Evolutionary conservation across 2,329 filamentous ascomycete species (phyloP).

Genomic region (Colletotrichum sp.): DNA sequence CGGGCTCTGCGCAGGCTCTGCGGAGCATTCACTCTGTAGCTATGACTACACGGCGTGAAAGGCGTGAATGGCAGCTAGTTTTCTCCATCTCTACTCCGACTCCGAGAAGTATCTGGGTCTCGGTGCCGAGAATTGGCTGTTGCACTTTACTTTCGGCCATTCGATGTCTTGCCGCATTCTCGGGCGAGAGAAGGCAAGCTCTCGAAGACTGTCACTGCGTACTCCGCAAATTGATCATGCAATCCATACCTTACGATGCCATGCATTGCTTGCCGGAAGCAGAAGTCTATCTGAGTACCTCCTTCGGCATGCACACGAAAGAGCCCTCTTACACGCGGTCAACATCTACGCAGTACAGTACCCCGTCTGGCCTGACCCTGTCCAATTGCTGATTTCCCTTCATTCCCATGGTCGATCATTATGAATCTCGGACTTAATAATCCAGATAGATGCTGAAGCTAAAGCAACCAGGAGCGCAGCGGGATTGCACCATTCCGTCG

Average conservation of each 20-base stretch:
- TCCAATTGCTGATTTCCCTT: not conserved
- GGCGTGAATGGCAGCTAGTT: slow-evolving; percentile 7
- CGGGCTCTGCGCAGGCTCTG: not conserved
- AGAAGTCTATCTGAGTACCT: not conserved
- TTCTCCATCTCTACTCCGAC: not conserved
- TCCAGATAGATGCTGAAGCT: not conserved
- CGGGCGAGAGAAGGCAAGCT: not conserved
- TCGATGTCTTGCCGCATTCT: not conserved
- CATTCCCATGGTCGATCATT: not conserved
- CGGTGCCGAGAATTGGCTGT: not conserved
- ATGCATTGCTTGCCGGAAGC: not conserved
- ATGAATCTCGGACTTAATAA: not conserved
- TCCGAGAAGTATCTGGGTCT: not conserved
- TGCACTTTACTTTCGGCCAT: not conserved
- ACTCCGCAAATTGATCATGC: not conserved
- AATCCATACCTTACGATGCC: not conserved
- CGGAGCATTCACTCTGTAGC: not conserved
- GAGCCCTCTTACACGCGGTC: not conserved
- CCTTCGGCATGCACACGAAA: not conserved
- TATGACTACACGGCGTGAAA: not conserved
- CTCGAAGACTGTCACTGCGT: not conserved
- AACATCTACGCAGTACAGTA: not conserved
- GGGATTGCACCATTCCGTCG: not conserved
- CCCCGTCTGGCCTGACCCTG: not conserved
- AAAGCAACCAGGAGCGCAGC: not conserved